Evolutionary conservation across 2,329 filamentous ascomycete genomes (phyloP), one percentile per base, ranked within the genome.

Genomic region (Aureobasidium mangrovei): DNA sequence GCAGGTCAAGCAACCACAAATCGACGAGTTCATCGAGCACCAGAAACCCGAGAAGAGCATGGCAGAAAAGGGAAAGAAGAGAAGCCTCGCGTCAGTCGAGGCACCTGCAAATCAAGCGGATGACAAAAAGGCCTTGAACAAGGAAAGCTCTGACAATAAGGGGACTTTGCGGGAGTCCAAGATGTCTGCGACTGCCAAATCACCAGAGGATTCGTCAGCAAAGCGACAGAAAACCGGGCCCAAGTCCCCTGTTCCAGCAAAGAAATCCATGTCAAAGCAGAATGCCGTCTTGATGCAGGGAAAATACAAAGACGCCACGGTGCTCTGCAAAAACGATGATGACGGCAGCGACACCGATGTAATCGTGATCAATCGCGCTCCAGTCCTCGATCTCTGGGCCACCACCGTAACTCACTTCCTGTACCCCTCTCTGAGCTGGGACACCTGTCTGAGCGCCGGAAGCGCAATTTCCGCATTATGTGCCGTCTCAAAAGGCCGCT

Each of bases 291-390:
- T 18, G 7, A 7, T 42, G 7, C 26, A 7, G 7, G n/a, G 39
- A 8, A 42, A 27, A 18, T 2, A 42, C 12, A 27, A 42, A 42
- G n/a, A 18, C 18, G 18, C 18, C 18, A 18, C 39, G 7, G 18
- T n/a, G n/a, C 7, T 8, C 39, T 2, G 7, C 39, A 18, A 42
- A 24, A 40, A 59, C 2, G 28, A 43, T 3, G 38, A 48, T n/a
- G 53, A 47, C n/a, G 53, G 46, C 12, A 51, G 31, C 7, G 31
- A 38, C 7, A 44, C 48, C n/a, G 18, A 53, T 6, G 32, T 45
- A 24, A 62, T 67, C 46, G 54, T 60, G 4, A 67, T 68, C 57
- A 67, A 67, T 38, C 64, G 65, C 9, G 62, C 64, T 3, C 64
- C 66, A 1, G 62, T 68, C 6, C 60, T 69, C 29, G 62, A 66